Base-by-base conservation (phyloP, 2,329 filamentous ascomycete genomes). In the Calonectria crousiana region DNA sequence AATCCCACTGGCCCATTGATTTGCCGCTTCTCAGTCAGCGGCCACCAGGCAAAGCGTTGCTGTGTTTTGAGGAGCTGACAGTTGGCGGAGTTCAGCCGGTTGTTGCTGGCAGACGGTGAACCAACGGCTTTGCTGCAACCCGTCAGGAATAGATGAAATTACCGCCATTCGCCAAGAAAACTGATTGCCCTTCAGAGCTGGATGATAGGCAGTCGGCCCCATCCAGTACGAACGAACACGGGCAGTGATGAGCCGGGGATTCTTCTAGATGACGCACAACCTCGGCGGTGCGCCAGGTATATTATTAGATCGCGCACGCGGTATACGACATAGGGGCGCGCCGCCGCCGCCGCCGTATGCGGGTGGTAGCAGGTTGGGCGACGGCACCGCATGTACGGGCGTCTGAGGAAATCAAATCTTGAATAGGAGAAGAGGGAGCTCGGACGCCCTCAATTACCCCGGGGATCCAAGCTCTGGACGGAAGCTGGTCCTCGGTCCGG, bases 141-240 rank as follows among this genome's bases (percentile, higher is more conserved):
- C 10, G 56, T 41, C 56, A 62, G 26, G 56, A 62, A 62, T 41
- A 62, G 36, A 34, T 38, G 41, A 41, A 62, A 62, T 36, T 26
- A 6, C 34, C 23, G 56, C 36, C 56, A 41, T 41, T 62, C 56
- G 56, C 56, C 56, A 62, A 62, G 56, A 62, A 62, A 32, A 62
- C 23, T 41, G 56, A 41, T 41, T 23, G 4, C 16, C 23, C 34
- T 41, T 13, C 5, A 20, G 34, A 41, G 34, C 30, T 23, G 38
- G 38, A 26, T 62, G 36, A 62, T 62, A 41, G 56, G 56, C 67
- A 23, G 34, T 38, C 44, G 65, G 52, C 51, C 62, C 71, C 67
- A 52, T 69, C 60, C 32, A 41, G 71, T 73, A 70, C 71, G 71
- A 67, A 47, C 41, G 30, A 41, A 62, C 60, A 73, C 71, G 67